Percentiles rank a stretch among this genome's conserved stretches.
Evolutionary conservation across 352 stramenopile genomes (phyloP).

Genomic region (Phytophthora pistaciae): DNA sequence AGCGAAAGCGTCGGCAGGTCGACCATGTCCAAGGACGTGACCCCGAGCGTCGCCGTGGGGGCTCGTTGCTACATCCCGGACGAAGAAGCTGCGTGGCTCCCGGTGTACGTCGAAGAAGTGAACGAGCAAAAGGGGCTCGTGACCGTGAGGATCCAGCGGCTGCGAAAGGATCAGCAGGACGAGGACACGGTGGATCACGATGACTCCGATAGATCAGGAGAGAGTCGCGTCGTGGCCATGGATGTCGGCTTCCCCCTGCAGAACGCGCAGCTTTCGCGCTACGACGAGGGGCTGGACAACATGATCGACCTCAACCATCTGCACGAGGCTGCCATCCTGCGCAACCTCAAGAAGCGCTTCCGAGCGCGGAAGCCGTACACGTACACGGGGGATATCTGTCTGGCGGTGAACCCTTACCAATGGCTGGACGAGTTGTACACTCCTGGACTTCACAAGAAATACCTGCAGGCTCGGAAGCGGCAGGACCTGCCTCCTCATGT

Average conservation of each 20-base stretch:
- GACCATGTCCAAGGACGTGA: conserved; percentile 19
- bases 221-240: conserved; percentile 48
- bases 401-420: conserved; percentile 97
- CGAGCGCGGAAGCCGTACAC: conserved; percentile 92
- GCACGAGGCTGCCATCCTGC: conserved; percentile 91
- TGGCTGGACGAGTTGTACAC: conserved; percentile 88
- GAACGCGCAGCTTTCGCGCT: conserved; percentile 48
- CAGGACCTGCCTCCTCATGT: conserved; percentile 75
- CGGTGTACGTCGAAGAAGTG: conserved; percentile 73
- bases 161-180: conserved; percentile 36
- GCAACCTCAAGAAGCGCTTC: conserved; percentile 89
- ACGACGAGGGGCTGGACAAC: conserved; percentile 59
- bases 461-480: conserved; percentile 54
- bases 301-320: conserved; percentile 90
- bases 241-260: conserved; percentile 66
- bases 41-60: conserved; percentile 58
- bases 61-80: conserved; percentile 84
- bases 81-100: conserved; percentile 70
- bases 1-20: conserved; percentile 19
- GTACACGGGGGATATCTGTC: conserved; percentile 96
- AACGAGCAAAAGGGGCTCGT: conserved; percentile 54
- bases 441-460: conserved; percentile 69
- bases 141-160: conserved; percentile 50
- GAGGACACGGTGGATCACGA: conserved; percentile 34
- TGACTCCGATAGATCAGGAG: conserved; percentile 23